A percentile compares a stretch with the other conserved stretches of the same genome.
Evolutionary conservation across 148 eudicot genomes (phyloP).

Genomic region (Chenopodium quinoa): DNA sequence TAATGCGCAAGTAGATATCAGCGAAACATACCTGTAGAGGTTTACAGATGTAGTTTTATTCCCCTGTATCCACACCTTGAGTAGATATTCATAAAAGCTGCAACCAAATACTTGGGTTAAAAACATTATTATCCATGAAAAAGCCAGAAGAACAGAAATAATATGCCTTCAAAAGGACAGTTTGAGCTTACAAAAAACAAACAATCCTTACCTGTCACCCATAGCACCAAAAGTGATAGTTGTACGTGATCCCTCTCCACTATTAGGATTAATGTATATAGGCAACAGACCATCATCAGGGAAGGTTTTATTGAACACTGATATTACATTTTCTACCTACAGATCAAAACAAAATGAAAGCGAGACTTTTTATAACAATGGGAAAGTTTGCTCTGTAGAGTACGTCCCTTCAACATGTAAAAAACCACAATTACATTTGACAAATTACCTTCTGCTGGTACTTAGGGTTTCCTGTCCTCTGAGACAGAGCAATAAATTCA

Average conservation of each 20-base stretch:
- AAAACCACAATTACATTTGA: not conserved
- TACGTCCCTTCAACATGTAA: not conserved
- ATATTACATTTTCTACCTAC: conserved; percentile 85
- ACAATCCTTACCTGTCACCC: conserved; percentile 83
- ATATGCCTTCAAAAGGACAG: not conserved
- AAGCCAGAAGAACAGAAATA: not conserved
- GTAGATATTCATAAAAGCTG: conserved; percentile 98
- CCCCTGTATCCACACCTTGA: conserved; percentile 98
- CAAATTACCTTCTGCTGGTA: conserved; percentile 83
- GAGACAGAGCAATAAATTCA: conserved; percentile 97
- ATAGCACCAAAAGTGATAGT: conserved; percentile 98
- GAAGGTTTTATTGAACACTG: conserved; percentile 76
- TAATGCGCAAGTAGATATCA: not conserved
- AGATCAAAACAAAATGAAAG: conserved; percentile 13
- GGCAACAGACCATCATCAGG: conserved; percentile 92
- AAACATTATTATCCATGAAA: conserved; percentile 15
- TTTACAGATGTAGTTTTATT: conserved; percentile 81
- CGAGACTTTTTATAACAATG: not conserved
- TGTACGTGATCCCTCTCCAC: conserved; percentile 61
- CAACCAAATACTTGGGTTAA: conserved; percentile 28
- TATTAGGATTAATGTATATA: conserved; percentile 77
- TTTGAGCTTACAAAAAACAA: not conserved
- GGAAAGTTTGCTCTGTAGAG: not conserved
- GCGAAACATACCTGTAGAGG: conserved; percentile 72
- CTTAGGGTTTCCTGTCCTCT: conserved; percentile 92